Evolutionary conservation across 306 rosid species (phyloP).

Genomic region (Castanea mollissima): DNA sequence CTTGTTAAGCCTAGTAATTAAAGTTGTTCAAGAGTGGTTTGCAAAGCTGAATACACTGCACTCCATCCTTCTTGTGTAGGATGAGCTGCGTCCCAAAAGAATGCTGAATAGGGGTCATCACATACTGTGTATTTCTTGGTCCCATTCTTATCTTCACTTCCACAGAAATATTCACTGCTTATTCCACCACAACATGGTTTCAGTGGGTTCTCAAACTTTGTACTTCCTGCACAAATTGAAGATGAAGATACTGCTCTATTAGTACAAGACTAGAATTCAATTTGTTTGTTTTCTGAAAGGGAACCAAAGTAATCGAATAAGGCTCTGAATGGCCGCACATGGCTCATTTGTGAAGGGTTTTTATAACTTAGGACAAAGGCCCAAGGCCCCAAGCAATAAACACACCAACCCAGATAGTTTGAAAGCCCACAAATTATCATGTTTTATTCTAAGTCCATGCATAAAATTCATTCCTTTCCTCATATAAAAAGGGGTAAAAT

Average conservation of each 20-base stretch:
- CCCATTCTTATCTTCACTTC: constrained; percentile 7
- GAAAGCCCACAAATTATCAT: neutral
- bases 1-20: too few relatives aligned
- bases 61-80: constrained; percentile 33
- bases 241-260: neutral
- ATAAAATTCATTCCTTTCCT: too few relatives aligned
- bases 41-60: constrained; percentile 14
- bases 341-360: constrained; percentile 12
- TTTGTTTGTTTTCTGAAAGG: neutral
- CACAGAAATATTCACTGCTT: constrained; percentile 15
- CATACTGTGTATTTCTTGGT: constrained; percentile 23
- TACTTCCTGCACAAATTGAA: neutral
- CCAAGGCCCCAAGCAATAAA: neutral
- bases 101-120: constrained; percentile 16
- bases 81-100: constrained; percentile 25
- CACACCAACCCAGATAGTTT: neutral
- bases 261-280: neutral
- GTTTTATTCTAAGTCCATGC: neutral
- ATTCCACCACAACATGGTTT: constrained; percentile 25
- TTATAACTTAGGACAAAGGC: neutral
- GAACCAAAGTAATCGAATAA: neutral
- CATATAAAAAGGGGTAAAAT: too few relatives aligned
- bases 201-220: neutral
- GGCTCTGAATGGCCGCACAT: neutral
- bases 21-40: neutral